Evolutionary conservation across 2,329 filamentous ascomycete species (phyloP), one percentile per base, ranked within the genome.

Genomic region (Balansia obtecta): DNA sequence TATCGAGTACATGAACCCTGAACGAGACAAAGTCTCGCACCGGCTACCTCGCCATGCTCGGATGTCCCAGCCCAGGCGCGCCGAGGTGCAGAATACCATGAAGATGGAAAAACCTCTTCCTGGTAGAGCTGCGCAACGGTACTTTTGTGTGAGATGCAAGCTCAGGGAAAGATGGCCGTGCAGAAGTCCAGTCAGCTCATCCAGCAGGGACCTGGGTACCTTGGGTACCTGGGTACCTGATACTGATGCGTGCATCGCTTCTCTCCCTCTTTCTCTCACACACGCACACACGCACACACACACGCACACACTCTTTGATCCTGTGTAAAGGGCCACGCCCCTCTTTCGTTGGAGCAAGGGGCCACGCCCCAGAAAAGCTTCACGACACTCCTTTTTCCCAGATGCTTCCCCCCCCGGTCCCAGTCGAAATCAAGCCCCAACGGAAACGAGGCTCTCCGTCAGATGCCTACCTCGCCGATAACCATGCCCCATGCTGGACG

Each of bases 391-490:
- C 34, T 37, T 37, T 37, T 12, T n/a, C n/a, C 34, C 34, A 18
- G n/a, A 20, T 22, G n/a, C 11, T n/a, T 43, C 13, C 34, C 22
- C 12, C 34, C 22, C 39, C 15, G 33, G 41, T 32, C 34, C 4
- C 5, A 27, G 7, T 27, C 27, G 18, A 43, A 49, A 27, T 37
- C 49, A 18, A 44, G 32, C 18, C 39, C 32, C 39, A 48, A 48
- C 13, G 18, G 50, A n/a, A n/a, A 45, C 50, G 39, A 48, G 50
- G 49, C 42, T 55, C 47, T 46, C 20, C n/a, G 49, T 45, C 50
- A 50, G 18, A 53, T 50, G 46, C 45, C 47, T 32, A 45, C 45
- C 37, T 49, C 39, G 37, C 52, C 49, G 51, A 54, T 48, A 41
- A 11, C 48, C 47, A 50, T 39, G 49, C 22, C 45, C 48, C 47